Percentiles rank a stretch among this genome's conserved stretches.
Conservation (phyloP, 2,329 filamentous ascomycete genomes). For the Amylocarpus encephaloides region DNA sequence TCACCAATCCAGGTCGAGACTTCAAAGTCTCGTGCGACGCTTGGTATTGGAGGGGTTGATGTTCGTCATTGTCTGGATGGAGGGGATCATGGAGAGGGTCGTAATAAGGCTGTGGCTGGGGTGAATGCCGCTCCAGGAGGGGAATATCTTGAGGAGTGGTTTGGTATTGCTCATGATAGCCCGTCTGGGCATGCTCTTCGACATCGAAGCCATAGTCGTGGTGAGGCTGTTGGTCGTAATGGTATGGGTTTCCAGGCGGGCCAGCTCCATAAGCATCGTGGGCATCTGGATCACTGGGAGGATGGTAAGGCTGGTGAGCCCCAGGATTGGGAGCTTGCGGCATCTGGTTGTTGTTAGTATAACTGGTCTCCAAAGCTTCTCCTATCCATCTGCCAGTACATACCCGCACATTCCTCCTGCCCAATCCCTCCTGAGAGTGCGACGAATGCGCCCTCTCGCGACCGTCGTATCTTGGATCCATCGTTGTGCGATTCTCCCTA, state of each 20-base stretch:
- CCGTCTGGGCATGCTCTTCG: slow-evolving; percentile 5
- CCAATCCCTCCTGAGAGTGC: not conserved
- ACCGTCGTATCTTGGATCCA: not conserved
- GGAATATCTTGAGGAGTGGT: slow-evolving; percentile 17
- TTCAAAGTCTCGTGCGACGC: not conserved
- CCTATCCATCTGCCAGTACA: not conserved
- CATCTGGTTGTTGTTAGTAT: slow-evolving; percentile 4
- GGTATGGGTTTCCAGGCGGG: slow-evolving; percentile 1
- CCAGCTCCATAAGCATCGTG: slow-evolving; percentile 5
- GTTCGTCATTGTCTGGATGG: not conserved
- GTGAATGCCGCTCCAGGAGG: slow-evolving; percentile 8
- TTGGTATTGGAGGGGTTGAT: not conserved
- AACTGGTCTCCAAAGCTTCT: not conserved
- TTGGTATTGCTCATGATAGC: slow-evolving; percentile 11
- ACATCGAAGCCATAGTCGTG: slow-evolving; percentile 11
- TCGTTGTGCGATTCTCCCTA: not conserved
- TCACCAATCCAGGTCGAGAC: not conserved
- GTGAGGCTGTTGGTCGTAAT: slow-evolving; percentile 1
- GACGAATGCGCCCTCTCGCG: not conserved
- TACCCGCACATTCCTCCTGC: slow-evolving; percentile 4
- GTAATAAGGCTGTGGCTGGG: not conserved
- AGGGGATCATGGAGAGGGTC: slow-evolving; percentile 8
- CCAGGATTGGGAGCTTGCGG: slow-evolving; percentile 4
- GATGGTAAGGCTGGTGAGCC: slow-evolving; percentile 3
- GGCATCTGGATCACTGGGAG: not conserved